A percentile compares a stretch with the other conserved stretches of the same genome.
Conservation (phyloP, 768 basidiomycete genomes). For the Mycena rosella region DNA sequence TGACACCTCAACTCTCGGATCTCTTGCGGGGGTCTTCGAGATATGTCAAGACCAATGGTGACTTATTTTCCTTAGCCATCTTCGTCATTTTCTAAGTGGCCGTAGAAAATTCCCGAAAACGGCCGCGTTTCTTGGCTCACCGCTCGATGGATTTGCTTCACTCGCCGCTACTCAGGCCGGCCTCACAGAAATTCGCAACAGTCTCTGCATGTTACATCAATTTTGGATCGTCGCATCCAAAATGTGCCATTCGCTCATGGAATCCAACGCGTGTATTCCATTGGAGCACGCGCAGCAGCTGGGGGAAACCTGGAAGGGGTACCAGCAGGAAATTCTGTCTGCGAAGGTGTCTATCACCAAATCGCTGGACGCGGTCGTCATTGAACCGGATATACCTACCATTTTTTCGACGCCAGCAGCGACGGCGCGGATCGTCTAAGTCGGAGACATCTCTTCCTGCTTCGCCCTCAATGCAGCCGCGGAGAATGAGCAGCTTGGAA, state of each 20-base stretch:
- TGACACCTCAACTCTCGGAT: slow-evolving; percentile 15
- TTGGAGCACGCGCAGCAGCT: not conserved
- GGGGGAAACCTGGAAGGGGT: slow-evolving; percentile 19
- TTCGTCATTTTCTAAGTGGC: not conserved
- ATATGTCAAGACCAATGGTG: not conserved
- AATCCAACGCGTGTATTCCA: not conserved
- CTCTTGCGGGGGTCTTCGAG: not conserved
- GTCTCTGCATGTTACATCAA: slow-evolving; percentile 1
- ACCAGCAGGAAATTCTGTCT: slow-evolving; percentile 10
- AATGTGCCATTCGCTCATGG: slow-evolving; percentile 9
- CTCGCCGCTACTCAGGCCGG: not conserved
- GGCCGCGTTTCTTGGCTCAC: not conserved
- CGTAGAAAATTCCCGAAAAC: slow-evolving; percentile 3
- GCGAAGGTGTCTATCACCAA: slow-evolving; percentile 22
- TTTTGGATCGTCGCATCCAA: slow-evolving; percentile 20
- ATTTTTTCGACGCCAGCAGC: slow-evolving; percentile 20
- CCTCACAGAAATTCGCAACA: slow-evolving; percentile 11
- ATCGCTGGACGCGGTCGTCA: slow-evolving; percentile 20
- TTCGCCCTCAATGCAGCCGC: not conserved
- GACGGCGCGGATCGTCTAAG: slow-evolving; percentile 28
- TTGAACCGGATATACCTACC: not conserved
- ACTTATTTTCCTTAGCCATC: not conserved
- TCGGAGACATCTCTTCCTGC: slow-evolving; percentile 20
- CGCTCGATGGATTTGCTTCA: slow-evolving; percentile 1
- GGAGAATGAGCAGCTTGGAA: slow-evolving; percentile 16